Evolutionary conservation across 2,329 filamentous ascomycete species (phyloP).

Genomic region (Alternaria triticina): DNA sequence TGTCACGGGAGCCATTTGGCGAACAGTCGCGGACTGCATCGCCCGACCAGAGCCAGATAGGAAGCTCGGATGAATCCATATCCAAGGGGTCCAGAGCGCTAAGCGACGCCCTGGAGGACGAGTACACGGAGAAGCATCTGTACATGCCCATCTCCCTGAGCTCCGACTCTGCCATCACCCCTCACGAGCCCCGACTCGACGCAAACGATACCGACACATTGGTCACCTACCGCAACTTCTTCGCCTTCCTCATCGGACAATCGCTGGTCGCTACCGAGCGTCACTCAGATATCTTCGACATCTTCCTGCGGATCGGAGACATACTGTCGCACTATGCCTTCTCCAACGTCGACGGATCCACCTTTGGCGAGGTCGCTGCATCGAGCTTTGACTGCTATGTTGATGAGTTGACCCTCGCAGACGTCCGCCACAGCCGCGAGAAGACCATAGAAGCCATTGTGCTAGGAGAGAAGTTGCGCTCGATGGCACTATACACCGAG

Average conservation of each 20-base stretch:
- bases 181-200: slow-evolving; percentile 41
- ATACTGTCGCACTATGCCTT: slow-evolving; percentile 65
- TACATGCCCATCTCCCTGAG: slow-evolving; percentile 65
- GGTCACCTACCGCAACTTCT: slow-evolving; percentile 67
- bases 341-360: slow-evolving; percentile 67
- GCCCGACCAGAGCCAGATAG: slow-evolving; percentile 40
- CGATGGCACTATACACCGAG: slow-evolving; percentile 82
- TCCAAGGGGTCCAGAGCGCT: slow-evolving; percentile 57
- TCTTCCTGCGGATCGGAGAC: slow-evolving; percentile 67
- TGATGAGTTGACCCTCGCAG: slow-evolving; percentile 76
- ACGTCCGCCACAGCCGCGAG: slow-evolving; percentile 81
- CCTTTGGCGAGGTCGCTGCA: slow-evolving; percentile 66
- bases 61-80: slow-evolving; percentile 54
- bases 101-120: slow-evolving; percentile 57
- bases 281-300: slow-evolving; percentile 62
- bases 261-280: slow-evolving; percentile 65
- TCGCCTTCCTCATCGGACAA: slow-evolving; percentile 68
- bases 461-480: slow-evolving; percentile 87
- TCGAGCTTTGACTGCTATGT: slow-evolving; percentile 76
- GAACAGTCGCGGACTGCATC: slow-evolving; percentile 43
- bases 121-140: slow-evolving; percentile 58
- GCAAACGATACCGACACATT: slow-evolving; percentile 63
- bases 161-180: slow-evolving; percentile 53
- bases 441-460: slow-evolving; percentile 89
- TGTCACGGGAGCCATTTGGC: slow-evolving; percentile 25